phyloP scores from a whole-genome alignment of 257 asterid genomes.

The Primulina huaijiensis region DNA sequence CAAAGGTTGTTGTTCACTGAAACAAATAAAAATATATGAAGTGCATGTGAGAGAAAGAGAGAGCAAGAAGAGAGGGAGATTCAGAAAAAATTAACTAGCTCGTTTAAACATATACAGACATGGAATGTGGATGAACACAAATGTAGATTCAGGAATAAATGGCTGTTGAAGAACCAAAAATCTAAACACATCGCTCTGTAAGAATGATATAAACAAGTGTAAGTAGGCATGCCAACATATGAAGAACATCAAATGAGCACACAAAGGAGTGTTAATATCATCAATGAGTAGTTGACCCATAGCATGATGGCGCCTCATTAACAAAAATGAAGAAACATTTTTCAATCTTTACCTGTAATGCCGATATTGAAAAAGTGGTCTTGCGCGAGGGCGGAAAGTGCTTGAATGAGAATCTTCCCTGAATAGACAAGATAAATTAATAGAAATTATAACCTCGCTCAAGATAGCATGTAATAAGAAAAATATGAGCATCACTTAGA shows the following conservation, averaged over 20 bases:
- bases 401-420: conserved; percentile 90
- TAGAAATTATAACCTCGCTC: conserved; percentile 20
- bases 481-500: conserved; percentile 11
- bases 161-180: not conserved
- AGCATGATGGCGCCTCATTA: not conserved
- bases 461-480: conserved; percentile 22
- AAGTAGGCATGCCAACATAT: conserved; percentile 11
- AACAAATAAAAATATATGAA: conserved; percentile 33
- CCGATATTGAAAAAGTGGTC: conserved; percentile 98
- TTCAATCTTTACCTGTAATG: conserved; percentile 79
- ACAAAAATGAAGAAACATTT: conserved; percentile 19
- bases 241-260: conserved; percentile 20
- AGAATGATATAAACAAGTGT: conserved; percentile 6
- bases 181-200: conserved; percentile 4
- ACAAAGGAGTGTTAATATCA: conserved; percentile 17
- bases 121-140: conserved; percentile 10
- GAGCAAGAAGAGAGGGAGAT: conserved; percentile 9
- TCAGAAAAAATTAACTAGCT: conserved; percentile 14
- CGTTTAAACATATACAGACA: conserved; percentile 8
- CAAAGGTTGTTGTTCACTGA: conserved; percentile 96
- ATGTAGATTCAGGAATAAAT: not conserved
- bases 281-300: conserved; percentile 1
- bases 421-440: conserved; percentile 35
- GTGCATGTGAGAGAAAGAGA: conserved; percentile 15
- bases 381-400: conserved; percentile 92